Conservation (phyloP, 2,329 filamentous ascomycete genomes). For the Phaeosphaeria sp. region DNA sequence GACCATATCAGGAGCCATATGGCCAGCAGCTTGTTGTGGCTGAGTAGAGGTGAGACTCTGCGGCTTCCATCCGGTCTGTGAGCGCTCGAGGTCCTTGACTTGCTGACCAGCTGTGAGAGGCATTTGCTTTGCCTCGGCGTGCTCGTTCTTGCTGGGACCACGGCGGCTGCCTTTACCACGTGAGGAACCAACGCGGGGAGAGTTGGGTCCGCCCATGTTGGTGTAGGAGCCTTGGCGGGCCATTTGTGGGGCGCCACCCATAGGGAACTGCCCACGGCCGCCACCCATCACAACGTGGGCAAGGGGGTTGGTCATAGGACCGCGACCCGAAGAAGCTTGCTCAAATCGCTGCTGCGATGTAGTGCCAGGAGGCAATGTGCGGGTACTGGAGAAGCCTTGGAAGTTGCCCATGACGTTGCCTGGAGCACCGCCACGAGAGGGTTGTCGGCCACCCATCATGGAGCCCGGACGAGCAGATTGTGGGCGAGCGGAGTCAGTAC, state of each 20-base stretch:
- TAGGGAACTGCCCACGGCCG: slow-evolving; percentile 65
- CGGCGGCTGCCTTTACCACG: slow-evolving; percentile 67
- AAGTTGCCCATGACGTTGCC: slow-evolving; percentile 73
- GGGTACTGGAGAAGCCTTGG: slow-evolving; percentile 50
- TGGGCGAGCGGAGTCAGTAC: slow-evolving; percentile 69
- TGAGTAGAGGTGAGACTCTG: slow-evolving; percentile 55
- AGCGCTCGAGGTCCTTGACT: slow-evolving; percentile 77
- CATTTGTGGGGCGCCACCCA: slow-evolving; percentile 65
- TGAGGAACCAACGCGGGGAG: slow-evolving; percentile 72
- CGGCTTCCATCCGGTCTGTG: slow-evolving; percentile 88
- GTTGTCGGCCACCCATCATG: slow-evolving; percentile 56
- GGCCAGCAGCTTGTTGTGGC: slow-evolving; percentile 39
- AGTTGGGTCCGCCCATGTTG: slow-evolving; percentile 70
- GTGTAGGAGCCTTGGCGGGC: slow-evolving; percentile 66
- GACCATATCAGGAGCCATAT: slow-evolving; percentile 89
- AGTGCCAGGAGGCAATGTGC: slow-evolving; percentile 75
- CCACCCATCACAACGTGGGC: slow-evolving; percentile 61
- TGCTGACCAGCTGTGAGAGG: slow-evolving; percentile 85
- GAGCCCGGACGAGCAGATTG: slow-evolving; percentile 65
- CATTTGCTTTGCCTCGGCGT: slow-evolving; percentile 81
- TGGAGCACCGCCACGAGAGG: slow-evolving; percentile 49
- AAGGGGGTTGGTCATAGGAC: slow-evolving; percentile 59
- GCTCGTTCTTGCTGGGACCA: slow-evolving; percentile 61
- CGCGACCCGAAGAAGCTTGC: slow-evolving; percentile 31
- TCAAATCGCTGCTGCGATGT: slow-evolving; percentile 77